Base-by-base conservation (phyloP, 805 yeast species). In the Saturnispora serradocipensis region DNA sequence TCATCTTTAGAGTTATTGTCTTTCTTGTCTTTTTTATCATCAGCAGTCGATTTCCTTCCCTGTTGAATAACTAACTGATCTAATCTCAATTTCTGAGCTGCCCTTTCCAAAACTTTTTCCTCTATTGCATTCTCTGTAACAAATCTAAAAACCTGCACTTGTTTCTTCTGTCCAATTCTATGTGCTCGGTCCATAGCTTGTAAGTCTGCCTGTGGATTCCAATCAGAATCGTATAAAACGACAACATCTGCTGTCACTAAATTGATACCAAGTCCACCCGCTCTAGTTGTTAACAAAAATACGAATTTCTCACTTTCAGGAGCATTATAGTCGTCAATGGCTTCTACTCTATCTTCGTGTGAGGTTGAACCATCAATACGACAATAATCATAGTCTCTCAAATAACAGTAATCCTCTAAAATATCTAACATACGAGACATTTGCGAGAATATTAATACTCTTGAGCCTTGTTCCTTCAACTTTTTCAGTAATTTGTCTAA, bases 171-270 rank as follows among this genome's bases (percentile, higher is more conserved):
- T 6, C 95, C 95, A 62, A 86, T 86, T 73, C 95, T 77, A 67
- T 86, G 95, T 0, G 93, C 93, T 71, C 95, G 76, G 64, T 86
- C 95, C 93, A 86, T 86, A 1, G 91, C 91, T 67, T 86, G 95
- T 57, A 86, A 74, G 73, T 86, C 95, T 4, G 91, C 93, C 62
- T 86, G 95, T 1, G 95, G 95, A 58, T 86, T 86, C 95, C 95
- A 86, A 65, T 86, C 95, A 3, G 89, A 82, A 67, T 86, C 95
- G 62, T 73, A 86, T 44, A 86, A 66, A 3, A 86, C 77, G 45
- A 86, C 95, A 56, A 82, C 73, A 65, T 86, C 90, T 1, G 93
- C 93, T n/a, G 82, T 71, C 4, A 93, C 86, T 61, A 86, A 73
- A 62, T 86, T 86, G 60, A 86, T 86, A 67, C 95, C 95, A 64